Base-by-base conservation (phyloP, 208 protist species). In the Endotrypanum monterogeii region DNA sequence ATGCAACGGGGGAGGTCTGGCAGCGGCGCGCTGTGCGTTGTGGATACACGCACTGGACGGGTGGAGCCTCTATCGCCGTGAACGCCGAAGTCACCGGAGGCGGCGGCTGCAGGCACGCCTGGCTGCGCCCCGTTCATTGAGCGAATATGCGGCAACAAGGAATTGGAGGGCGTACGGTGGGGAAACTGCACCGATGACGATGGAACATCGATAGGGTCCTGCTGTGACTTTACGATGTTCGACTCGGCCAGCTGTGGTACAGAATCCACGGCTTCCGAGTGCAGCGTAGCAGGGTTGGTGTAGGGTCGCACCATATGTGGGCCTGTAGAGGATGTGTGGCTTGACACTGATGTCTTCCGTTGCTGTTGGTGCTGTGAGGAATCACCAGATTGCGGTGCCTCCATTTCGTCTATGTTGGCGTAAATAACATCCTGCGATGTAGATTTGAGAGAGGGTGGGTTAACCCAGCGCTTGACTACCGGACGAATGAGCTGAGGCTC, bases 401-500 rank as follows among this genome's bases (percentile, higher is more conserved):
- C 1, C 50, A 30, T n/a, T 23, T 32, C 20, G 48, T 62, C 61
- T 20, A 62, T 56, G 41, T 51, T 62, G 0, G 37, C 67, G 35
- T 63, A 70, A 37, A 70, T 52, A 28, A 76, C 69, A 18, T 72
- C 76, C 4, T 63, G n/a, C 32, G 41, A 41, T 28, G 75, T 35
- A 2, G 67, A 41, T 0, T n/a, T 18, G 32, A 63, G 48, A 30
- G 54, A 54, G 9, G 70, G 70, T 50, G 41, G 62, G 37, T 70
- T 76, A 9, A 56, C 41, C 25, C 50, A 65, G 44, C 70, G 69
- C 30, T 39, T 61, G 35, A 80, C 80, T 20, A 80, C 62, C 20
- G 66, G 65, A 2, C 71, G 61, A 55, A 84, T 78, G 57, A 80
- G n/a, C 66, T 80, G 80, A 30, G 75, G 60, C 48, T 60, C 62